These are phyloP conservation scores for Cystofilobasidium bisporidii DNA, from an alignment of 768 basidiomycete genomes.

Conservation along the genomic window DNA sequence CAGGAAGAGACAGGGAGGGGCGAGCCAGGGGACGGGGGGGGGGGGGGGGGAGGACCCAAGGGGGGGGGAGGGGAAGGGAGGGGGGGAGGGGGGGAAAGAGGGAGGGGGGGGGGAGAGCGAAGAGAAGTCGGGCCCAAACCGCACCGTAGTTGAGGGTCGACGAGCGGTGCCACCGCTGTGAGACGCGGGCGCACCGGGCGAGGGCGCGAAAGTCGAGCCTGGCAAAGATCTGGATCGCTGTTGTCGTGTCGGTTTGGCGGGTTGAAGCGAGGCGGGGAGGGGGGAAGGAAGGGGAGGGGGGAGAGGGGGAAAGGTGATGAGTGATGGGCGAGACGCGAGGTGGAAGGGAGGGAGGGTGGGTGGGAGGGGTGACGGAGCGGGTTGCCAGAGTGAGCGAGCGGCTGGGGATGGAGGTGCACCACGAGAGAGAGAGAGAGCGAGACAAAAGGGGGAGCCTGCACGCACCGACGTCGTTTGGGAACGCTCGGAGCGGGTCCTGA, in stretches of 20 bases:
- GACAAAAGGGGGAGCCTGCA: neutral
- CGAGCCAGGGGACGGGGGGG: constrained; percentile 15
- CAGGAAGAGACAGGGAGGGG: no score
- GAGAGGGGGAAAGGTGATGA: neutral
- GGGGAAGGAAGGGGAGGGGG: neutral
- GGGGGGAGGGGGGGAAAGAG: neutral
- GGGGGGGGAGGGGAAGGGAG: neutral
- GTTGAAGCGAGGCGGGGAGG: no score
- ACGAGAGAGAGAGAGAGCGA: no score
- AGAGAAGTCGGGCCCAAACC: no score
- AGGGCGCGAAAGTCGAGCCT: constrained; percentile 56
- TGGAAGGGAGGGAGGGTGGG: neutral
- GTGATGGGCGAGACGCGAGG: neutral
- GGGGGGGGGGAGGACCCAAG: neutral
- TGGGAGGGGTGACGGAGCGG: neutral
- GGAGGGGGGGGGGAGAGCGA: neutral
- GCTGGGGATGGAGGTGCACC: no score
- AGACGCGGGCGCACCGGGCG: constrained; percentile 67
- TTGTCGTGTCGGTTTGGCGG: no score
- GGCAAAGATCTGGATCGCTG: constrained; percentile 49
- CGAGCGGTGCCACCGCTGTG: constrained; percentile 75
- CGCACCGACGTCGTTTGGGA: constrained; percentile 24
- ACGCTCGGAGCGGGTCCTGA: constrained; percentile 23
- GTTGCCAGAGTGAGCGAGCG: no score
- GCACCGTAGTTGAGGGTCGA: constrained; percentile 84